These are phyloP conservation scores for Saxispiralis lemnorum DNA, from an alignment of 495 filamentous ascomycete species.

Conservation along the genomic window DNA sequence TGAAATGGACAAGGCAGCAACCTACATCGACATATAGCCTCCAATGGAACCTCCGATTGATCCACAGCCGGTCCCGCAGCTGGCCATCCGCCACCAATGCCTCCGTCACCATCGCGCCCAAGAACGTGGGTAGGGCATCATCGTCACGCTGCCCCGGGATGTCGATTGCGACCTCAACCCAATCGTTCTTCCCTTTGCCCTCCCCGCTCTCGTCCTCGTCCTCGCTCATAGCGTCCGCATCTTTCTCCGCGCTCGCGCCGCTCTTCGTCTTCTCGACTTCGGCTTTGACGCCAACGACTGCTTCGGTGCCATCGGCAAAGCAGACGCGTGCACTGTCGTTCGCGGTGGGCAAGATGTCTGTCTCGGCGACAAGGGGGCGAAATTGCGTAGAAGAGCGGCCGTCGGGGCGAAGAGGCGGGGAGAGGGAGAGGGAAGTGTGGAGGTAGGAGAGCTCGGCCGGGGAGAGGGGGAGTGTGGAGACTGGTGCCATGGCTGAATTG, in stretches of 20 bases:
- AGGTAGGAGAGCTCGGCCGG: conserved; percentile 94
- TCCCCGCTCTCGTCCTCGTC: conserved; percentile 18
- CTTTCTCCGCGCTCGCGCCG: conserved; percentile 13
- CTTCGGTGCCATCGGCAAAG: conserved; percentile 88
- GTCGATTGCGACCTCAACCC: conserved; percentile 73
- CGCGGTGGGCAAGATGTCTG: conserved; percentile 67
- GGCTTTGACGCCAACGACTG: conserved; percentile 83
- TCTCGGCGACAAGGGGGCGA: conserved; percentile 76
- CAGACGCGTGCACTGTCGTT: conserved; percentile 87
- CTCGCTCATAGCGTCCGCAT: conserved; percentile 18
- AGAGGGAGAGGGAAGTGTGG: conserved; percentile 62
- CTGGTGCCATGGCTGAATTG: conserved; percentile 23
- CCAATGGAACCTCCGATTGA: conserved; percentile 88
- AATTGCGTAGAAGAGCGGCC: conserved; percentile 69
- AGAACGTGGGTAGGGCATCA: conserved; percentile 72
- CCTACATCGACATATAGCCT: conserved; percentile 85
- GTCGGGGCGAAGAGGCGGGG: conserved; percentile 80
- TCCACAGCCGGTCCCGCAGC: conserved; percentile 53
- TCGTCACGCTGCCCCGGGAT: conserved; percentile 79
- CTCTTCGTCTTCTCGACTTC: conserved; percentile 58
- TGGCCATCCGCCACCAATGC: conserved; percentile 58
- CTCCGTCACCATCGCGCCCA: conserved; percentile 76
- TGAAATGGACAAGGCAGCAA: too few species aligned
- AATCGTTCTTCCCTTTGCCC: conserved; percentile 35
- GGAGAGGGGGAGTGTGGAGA: conserved; percentile 44